phyloP scores from a whole-genome alignment of 2,329 filamentous ascomycete species.

The Epichloe amarillans region DNA sequence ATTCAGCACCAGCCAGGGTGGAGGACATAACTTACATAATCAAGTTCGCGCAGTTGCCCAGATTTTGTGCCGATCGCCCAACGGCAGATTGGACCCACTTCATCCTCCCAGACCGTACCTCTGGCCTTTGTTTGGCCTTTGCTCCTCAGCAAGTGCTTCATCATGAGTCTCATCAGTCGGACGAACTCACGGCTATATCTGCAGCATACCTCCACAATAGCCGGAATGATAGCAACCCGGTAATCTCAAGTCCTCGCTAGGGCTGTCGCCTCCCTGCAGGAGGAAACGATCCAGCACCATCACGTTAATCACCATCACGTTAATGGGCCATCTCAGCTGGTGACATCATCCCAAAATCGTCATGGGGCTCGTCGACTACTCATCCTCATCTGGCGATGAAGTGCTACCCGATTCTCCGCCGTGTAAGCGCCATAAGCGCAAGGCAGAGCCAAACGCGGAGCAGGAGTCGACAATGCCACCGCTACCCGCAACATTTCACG shows the following conservation, averaged over 20 bases:
- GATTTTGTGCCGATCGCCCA: too few species aligned
- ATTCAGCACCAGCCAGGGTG: too few species aligned
- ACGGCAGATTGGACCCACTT: too few species aligned
- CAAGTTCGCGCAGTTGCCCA: too few species aligned
- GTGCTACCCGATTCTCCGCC: constrained; percentile 12
- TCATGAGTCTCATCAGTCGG: too few species aligned
- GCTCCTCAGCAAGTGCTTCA: not conserved
- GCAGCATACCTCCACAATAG: not conserved
- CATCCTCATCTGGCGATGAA: constrained; percentile 28
- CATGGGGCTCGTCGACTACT: constrained; percentile 48
- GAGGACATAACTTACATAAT: too few species aligned
- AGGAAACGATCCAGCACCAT: not conserved
- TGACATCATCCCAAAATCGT: not conserved
- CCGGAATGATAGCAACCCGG: not conserved
- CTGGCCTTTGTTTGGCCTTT: not conserved
- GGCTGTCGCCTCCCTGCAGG: not conserved
- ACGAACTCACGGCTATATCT: not conserved
- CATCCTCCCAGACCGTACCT: too few species aligned
- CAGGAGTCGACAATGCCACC: constrained; percentile 43
- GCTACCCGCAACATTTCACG: constrained; percentile 68
- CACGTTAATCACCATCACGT: not conserved
- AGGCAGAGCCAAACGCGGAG: not conserved
- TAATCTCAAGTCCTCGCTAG: not conserved
- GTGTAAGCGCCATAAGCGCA: constrained; percentile 5
- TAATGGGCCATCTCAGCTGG: not conserved